Conservation (phyloP, 345 rosid genomes). For the Eucalyptus sp. region DNA sequence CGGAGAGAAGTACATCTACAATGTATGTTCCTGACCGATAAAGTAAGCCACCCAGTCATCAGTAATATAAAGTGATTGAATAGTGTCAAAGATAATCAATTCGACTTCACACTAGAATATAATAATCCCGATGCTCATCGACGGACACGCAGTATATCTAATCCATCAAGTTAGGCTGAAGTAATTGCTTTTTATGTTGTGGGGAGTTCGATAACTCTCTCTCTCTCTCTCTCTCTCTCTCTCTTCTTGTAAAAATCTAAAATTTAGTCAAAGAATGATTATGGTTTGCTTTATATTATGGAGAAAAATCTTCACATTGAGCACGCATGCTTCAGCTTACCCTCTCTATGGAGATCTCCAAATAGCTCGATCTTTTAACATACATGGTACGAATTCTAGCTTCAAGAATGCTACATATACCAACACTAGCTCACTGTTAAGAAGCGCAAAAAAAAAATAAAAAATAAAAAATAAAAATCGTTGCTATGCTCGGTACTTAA, state of each 20-base stretch:
- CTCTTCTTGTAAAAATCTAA: neutral
- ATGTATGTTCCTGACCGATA: neutral
- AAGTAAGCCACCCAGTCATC: neutral
- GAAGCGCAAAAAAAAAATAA: neutral
- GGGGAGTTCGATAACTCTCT: neutral
- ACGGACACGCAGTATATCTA: neutral
- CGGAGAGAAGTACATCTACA: neutral
- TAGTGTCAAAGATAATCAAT: neutral
- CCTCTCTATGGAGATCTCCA: neutral
- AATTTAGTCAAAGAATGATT: neutral
- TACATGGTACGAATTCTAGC: neutral
- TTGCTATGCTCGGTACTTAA: neutral
- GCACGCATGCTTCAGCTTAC: neutral
- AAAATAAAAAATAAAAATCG: neutral
- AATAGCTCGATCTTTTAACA: neutral
- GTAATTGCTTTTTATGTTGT: neutral
- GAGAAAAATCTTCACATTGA: neutral
- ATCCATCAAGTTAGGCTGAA: neutral
- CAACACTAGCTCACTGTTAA: neutral
- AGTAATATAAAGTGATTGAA: neutral
- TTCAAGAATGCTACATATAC: neutral
- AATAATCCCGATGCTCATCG: neutral
- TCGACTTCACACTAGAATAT: neutral
- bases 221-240: neutral
- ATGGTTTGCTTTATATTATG: neutral